phyloP scores from a whole-genome alignment of 2,329 filamentous ascomycete species.

The Aspergillus fischeri region DNA sequence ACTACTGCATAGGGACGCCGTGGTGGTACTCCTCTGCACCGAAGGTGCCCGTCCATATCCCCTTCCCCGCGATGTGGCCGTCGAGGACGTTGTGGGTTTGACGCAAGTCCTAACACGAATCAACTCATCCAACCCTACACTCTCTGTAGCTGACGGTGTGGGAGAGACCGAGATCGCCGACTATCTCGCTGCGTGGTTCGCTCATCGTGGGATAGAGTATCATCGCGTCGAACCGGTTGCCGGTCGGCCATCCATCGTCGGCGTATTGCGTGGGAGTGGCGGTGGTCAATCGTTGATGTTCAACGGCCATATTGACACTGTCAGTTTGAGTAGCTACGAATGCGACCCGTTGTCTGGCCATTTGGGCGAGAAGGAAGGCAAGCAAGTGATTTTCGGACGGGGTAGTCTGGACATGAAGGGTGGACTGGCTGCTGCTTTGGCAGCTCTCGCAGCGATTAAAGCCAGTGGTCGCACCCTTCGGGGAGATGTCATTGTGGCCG shows the following conservation, averaged over 20 bases:
- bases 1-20: slow-evolving; percentile 43
- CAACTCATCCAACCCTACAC: slow-evolving; percentile 47
- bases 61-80: slow-evolving; percentile 39
- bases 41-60: slow-evolving; percentile 58
- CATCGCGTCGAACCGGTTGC: slow-evolving; percentile 47
- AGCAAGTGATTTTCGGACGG: slow-evolving; percentile 40
- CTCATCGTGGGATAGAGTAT: slow-evolving; percentile 49
- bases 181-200: slow-evolving; percentile 49
- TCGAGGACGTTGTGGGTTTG: slow-evolving; percentile 41
- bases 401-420: slow-evolving; percentile 52
- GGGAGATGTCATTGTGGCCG: slow-evolving; percentile 52
- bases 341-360: slow-evolving; percentile 44
- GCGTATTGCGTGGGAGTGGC: slow-evolving; percentile 45
- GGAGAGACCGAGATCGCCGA: slow-evolving; percentile 47
- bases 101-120: slow-evolving; percentile 47
- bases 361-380: slow-evolving; percentile 31
- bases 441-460: slow-evolving; percentile 39
- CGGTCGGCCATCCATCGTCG: slow-evolving; percentile 51
- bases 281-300: slow-evolving; percentile 49
- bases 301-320: slow-evolving; percentile 53
- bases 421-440: slow-evolving; percentile 47
- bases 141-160: slow-evolving; percentile 40
- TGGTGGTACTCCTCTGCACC: slow-evolving; percentile 64
- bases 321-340: slow-evolving; percentile 47
- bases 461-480: slow-evolving; percentile 25